Evolutionary conservation across 768 basidiomycete genomes (phyloP).

Genomic region (Xanthoconium purpureum): DNA sequence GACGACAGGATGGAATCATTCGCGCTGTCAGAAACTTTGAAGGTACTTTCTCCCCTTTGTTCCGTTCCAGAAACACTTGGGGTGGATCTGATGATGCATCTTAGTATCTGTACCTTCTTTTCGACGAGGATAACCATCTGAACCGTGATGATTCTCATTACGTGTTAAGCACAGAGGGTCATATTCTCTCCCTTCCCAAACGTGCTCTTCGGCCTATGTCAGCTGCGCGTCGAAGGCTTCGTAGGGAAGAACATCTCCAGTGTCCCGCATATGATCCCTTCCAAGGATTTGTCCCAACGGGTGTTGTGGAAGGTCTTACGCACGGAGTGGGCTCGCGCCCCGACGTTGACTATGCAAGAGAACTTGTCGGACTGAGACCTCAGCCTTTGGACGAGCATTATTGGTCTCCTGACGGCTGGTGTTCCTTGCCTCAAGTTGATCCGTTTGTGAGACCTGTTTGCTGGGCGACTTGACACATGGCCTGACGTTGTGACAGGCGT

Average conservation of each 20-base stretch:
- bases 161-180: slow-evolving; percentile 95
- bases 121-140: slow-evolving; percentile 79
- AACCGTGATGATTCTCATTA: slow-evolving; percentile 79
- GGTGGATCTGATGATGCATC: slow-evolving; percentile 1
- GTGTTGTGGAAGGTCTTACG: slow-evolving; percentile 45
- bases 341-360: slow-evolving; percentile 80
- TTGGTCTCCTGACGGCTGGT: slow-evolving; percentile 76
- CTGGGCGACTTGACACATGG: background rate
- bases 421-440: slow-evolving; percentile 64
- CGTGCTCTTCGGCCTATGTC: slow-evolving; percentile 56
- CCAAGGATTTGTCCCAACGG: slow-evolving; percentile 31
- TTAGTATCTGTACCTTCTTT: slow-evolving; percentile 90
- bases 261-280: slow-evolving; percentile 68
- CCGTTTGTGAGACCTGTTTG: slow-evolving; percentile 53
- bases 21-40: slow-evolving; percentile 88
- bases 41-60: slow-evolving; percentile 44
- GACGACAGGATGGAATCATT: slow-evolving; percentile 99
- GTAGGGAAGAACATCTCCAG: slow-evolving; percentile 62
- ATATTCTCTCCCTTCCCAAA: slow-evolving; percentile 67
- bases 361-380: slow-evolving; percentile 55
- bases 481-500: slow-evolving; percentile 47
- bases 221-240: slow-evolving; percentile 54
- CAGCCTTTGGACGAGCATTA: slow-evolving; percentile 47
- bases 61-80: background rate
- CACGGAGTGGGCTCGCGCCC: slow-evolving; percentile 68